Evolutionary conservation across 2,329 filamentous ascomycete species (phyloP).

Genomic region (Penicillium janthinellum): DNA sequence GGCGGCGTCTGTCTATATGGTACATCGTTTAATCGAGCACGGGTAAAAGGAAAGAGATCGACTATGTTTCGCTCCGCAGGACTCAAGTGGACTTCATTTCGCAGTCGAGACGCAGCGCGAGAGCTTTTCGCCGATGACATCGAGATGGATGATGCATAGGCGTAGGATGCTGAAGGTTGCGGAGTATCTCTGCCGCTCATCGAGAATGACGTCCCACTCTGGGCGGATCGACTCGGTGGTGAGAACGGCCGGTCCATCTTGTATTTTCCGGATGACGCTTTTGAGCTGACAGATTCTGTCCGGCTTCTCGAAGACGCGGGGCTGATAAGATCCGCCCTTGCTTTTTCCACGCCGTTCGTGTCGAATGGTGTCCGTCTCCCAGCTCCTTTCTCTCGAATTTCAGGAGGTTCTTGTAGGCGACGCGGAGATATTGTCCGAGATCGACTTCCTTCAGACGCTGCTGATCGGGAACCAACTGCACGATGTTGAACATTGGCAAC

Average conservation of each 20-base stretch:
- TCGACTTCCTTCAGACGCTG: constrained; percentile 69
- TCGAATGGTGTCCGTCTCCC: constrained; percentile 74
- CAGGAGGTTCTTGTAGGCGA: constrained; percentile 39
- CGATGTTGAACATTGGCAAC: constrained; percentile 87
- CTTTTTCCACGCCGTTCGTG: constrained; percentile 64
- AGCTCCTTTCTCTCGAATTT: constrained; percentile 72
- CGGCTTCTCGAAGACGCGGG: constrained; percentile 65
- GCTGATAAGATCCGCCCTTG: constrained; percentile 67
- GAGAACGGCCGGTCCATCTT: constrained; percentile 40
- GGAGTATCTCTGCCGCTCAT: constrained; percentile 39
- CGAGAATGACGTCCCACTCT: constrained; percentile 51
- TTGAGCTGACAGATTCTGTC: constrained; percentile 62
- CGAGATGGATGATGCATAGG: constrained; percentile 49
- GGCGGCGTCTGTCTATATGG: constrained; percentile 72
- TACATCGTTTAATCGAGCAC: constrained; percentile 77
- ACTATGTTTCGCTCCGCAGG: constrained; percentile 71
- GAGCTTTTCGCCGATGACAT: constrained; percentile 49
- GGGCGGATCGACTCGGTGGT: constrained; percentile 45
- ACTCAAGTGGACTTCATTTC: constrained; percentile 77
- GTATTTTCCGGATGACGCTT: constrained; percentile 53
- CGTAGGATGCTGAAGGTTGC: constrained; percentile 46
- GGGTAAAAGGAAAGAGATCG: constrained; percentile 85
- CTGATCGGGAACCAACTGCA: constrained; percentile 75
- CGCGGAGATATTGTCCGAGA: constrained; percentile 31
- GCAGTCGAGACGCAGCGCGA: constrained; percentile 65